Evolutionary conservation across 2,329 filamentous ascomycete species (phyloP).

Genomic region (Aspergillus ibericus): DNA sequence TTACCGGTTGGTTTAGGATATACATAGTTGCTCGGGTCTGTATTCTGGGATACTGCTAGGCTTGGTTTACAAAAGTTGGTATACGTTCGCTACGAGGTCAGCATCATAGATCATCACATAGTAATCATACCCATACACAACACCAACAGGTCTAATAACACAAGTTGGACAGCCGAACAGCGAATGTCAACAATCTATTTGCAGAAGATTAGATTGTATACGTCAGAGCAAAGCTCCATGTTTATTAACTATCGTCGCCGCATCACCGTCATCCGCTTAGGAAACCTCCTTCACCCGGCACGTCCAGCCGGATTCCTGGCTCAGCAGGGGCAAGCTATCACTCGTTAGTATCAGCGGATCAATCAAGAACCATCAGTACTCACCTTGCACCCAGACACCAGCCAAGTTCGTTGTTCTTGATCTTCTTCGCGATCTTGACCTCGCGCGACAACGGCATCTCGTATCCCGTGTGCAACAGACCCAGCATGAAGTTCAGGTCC

Average conservation of each 20-base stretch:
- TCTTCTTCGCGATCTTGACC: conserved; percentile 98
- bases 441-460: conserved; percentile 97
- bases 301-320: conserved; percentile 80
- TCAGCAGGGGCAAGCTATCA: conserved; percentile 75
- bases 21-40: background rate
- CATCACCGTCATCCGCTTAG: conserved; percentile 31
- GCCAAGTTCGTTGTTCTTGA: conserved; percentile 92
- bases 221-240: conserved; percentile 17
- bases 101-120: background rate
- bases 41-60: background rate
- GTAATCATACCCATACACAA: conserved; percentile 13
- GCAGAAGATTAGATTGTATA: conserved; percentile 30
- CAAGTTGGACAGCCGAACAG: conserved; percentile 10
- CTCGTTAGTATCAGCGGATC: conserved; percentile 22
- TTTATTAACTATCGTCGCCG: conserved; percentile 19
- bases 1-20: background rate
- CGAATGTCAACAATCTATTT: conserved; percentile 21
- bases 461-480: conserved; percentile 89
- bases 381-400: conserved; percentile 98
- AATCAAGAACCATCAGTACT: conserved; percentile 34
- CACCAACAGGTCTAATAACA: conserved; percentile 8
- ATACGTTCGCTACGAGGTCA: background rate
- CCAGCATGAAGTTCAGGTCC: conserved; percentile 95
- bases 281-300: conserved; percentile 79
- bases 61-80: background rate